Conservation (phyloP, 2,329 filamentous ascomycete species). For the Neopestalotiopsis sp. region DNA sequence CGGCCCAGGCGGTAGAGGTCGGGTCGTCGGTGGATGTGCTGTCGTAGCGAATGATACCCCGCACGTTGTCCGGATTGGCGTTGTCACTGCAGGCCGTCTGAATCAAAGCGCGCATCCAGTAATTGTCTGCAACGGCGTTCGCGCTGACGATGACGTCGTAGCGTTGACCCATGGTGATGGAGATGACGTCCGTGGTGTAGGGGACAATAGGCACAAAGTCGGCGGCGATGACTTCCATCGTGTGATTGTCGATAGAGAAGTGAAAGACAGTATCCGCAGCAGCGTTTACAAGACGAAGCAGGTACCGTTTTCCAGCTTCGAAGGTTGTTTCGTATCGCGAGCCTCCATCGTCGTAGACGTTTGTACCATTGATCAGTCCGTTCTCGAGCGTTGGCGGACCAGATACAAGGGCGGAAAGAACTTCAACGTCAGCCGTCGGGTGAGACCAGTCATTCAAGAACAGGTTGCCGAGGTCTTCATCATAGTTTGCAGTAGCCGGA, state of each 20-base stretch:
- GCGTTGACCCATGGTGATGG: slow-evolving; percentile 41
- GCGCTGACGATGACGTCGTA: slow-evolving; percentile 53
- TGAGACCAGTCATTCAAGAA: slow-evolving; percentile 66
- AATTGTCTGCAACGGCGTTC: slow-evolving; percentile 44
- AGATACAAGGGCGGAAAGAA: slow-evolving; percentile 29
- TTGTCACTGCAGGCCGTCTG: slow-evolving; percentile 48
- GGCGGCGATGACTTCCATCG: slow-evolving; percentile 59
- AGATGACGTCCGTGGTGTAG: slow-evolving; percentile 52
- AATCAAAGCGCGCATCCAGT: slow-evolving; percentile 55
- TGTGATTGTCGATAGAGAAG: slow-evolving; percentile 62
- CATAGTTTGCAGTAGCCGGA: slow-evolving; percentile 63
- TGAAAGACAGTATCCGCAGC: slow-evolving; percentile 49
- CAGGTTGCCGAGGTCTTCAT: slow-evolving; percentile 66
- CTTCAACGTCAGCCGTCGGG: slow-evolving; percentile 45
- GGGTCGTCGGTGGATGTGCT: slow-evolving; percentile 25
- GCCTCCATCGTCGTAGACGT: slow-evolving; percentile 38
- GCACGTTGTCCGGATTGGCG: slow-evolving; percentile 46
- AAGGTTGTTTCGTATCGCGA: slow-evolving; percentile 44
- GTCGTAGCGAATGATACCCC: slow-evolving; percentile 53
- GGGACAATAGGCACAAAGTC: slow-evolving; percentile 65
- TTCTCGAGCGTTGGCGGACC: slow-evolving; percentile 48
- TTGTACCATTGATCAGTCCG: slow-evolving; percentile 42
- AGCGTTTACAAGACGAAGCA: slow-evolving; percentile 51
- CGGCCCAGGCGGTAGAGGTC: slow-evolving; percentile 26
- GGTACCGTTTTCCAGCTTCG: slow-evolving; percentile 48